Evolutionary conservation across 495 filamentous ascomycete genomes (phyloP).

Genomic region (Neurospora sp.): DNA sequence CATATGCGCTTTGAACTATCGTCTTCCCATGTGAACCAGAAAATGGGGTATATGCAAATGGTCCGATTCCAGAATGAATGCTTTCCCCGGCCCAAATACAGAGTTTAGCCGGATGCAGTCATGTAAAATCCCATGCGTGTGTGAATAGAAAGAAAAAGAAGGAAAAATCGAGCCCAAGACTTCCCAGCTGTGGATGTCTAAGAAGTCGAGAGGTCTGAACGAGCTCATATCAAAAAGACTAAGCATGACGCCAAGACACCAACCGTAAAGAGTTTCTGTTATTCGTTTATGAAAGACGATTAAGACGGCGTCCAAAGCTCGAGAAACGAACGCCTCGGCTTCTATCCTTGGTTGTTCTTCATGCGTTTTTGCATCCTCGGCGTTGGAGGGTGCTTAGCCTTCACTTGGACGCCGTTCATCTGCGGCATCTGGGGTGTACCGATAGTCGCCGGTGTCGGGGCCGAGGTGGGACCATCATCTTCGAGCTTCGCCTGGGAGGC

Average conservation of each 20-base stretch:
- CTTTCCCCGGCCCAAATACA: neutral
- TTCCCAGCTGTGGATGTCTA: neutral
- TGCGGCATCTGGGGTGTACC: constrained; percentile 36
- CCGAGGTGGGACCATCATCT: constrained; percentile 43
- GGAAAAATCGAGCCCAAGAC: neutral
- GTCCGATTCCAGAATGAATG: constrained; percentile 9
- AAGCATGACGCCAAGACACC: constrained; percentile 2
- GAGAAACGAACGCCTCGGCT: neutral
- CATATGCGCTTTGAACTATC: neutral
- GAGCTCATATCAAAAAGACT: neutral
- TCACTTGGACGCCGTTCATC: constrained; percentile 32
- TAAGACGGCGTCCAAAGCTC: neutral
- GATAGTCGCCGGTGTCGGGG: constrained; percentile 31
- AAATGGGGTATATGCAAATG: constrained; percentile 12
- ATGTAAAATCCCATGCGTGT: neutral
- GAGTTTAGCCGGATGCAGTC: constrained; percentile 3
- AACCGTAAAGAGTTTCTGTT: neutral
- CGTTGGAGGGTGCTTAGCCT: constrained; percentile 35
- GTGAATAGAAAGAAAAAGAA: neutral
- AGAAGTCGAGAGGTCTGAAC: neutral
- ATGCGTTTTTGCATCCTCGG: constrained; percentile 36
- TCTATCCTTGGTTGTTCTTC: constrained; percentile 28
- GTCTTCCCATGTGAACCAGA: neutral
- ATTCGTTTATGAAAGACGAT: neutral
- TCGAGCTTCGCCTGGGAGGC: constrained; percentile 71